Evolutionary conservation across 148 eudicot genomes (phyloP).

Genomic region (Hydrangea macrophylla): DNA sequence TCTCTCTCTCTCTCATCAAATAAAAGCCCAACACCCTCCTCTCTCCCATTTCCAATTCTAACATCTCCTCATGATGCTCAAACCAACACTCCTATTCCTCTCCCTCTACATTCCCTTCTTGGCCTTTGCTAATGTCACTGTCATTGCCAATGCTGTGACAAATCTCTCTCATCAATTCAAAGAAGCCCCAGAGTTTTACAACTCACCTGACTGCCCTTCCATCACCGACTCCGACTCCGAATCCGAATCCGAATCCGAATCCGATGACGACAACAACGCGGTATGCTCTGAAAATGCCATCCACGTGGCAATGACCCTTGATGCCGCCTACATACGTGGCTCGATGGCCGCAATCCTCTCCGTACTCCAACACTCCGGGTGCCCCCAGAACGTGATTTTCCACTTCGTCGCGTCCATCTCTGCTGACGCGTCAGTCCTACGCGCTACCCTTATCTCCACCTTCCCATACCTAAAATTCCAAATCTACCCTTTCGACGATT

Average conservation of each 20-base stretch:
- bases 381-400: constrained; percentile 70
- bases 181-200: constrained; percentile 77
- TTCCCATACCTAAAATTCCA: constrained; percentile 64
- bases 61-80: constrained; percentile 17
- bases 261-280: background rate
- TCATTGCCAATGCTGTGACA: background rate
- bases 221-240: background rate
- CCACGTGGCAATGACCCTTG: constrained; percentile 86
- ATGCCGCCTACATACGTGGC: constrained; percentile 74
- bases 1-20: background rate
- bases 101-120: constrained; percentile 9
- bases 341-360: constrained; percentile 85
- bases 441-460: constrained; percentile 39
- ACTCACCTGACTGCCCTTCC: constrained; percentile 53
- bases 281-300: constrained; percentile 57
- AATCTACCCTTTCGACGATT: constrained; percentile 53
- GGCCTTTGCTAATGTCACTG: background rate
- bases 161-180: constrained; percentile 33
- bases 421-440: constrained; percentile 34
- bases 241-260: background rate
- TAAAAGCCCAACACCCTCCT: constrained; percentile 5
- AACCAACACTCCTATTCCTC: background rate
- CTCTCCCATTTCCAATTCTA: constrained; percentile 6
- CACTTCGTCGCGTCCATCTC: constrained; percentile 62
- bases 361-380: constrained; percentile 72